A percentile compares a stretch with the other conserved stretches of the same genome.
Conservation (phyloP, 2,329 filamentous ascomycete genomes). For the Fusarium lateritium region DNA sequence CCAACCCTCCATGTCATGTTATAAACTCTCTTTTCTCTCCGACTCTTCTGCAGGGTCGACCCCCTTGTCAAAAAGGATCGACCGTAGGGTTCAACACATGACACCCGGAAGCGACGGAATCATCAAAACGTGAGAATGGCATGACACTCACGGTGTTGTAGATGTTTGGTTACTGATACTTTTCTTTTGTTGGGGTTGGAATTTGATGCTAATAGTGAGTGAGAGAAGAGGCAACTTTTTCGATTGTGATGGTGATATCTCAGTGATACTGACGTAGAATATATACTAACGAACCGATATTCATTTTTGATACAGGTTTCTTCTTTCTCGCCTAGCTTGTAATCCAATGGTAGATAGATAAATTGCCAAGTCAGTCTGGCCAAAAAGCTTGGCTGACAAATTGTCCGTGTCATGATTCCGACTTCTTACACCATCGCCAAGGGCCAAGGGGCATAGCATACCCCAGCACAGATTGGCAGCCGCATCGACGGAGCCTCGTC, state of each 20-base stretch:
- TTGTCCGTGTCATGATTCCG: conserved; percentile 20
- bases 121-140: conserved; percentile 18
- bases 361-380: background rate
- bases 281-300: background rate
- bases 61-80: conserved; percentile 10
- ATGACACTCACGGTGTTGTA: conserved; percentile 24
- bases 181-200: background rate
- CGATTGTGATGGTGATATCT: background rate
- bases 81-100: conserved; percentile 40
- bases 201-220: too few relatives aligned
- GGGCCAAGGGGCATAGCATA: conserved; percentile 1
- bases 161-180: conserved; percentile 11
- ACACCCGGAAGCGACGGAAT: conserved; percentile 31
- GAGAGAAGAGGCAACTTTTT: background rate
- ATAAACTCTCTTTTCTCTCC: background rate
- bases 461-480: conserved; percentile 1
- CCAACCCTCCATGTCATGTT: background rate
- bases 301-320: background rate
- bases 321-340: background rate
- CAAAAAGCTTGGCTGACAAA: conserved; percentile 21
- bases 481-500: conserved; percentile 11
- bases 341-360: background rate
- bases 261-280: background rate
- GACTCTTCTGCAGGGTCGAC: conserved; percentile 9
- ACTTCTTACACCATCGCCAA: conserved; percentile 11